phyloP scores from a whole-genome alignment of 768 basidiomycete species.

The Myochromella boudieri region DNA sequence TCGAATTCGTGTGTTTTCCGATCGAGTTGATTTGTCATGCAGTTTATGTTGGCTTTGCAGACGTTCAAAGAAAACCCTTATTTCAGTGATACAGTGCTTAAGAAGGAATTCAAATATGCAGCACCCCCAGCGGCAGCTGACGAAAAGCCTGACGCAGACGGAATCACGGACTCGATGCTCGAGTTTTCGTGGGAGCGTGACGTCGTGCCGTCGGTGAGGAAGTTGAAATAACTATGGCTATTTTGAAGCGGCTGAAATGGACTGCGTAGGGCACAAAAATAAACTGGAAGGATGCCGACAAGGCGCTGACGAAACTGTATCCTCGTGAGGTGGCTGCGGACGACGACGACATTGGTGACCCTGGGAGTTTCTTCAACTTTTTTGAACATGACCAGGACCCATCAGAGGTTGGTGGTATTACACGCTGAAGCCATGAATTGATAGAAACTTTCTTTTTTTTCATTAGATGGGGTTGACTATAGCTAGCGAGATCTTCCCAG shows the following conservation, averaged over 20 bases:
- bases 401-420: conserved; percentile 48
- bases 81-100: conserved; percentile 73
- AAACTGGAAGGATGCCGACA: conserved; percentile 77
- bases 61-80: conserved; percentile 86
- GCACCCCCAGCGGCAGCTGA: conserved; percentile 50
- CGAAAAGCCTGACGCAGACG: conserved; percentile 68
- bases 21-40: neutral
- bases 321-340: conserved; percentile 63
- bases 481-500: conserved; percentile 76
- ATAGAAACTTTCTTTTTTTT: neutral
- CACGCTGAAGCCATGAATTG: conserved; percentile 23
- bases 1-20: conserved; percentile 77
- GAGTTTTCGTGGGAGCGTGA: conserved; percentile 81
- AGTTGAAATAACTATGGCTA: conserved; percentile 1
- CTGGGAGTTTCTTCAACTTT: conserved; percentile 88
- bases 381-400: conserved; percentile 69
- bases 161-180: conserved; percentile 75
- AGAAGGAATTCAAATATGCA: conserved; percentile 78
- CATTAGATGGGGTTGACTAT: conserved; percentile 68
- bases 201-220: conserved; percentile 60
- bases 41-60: conserved; percentile 35
- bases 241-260: conserved; percentile 8
- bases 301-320: conserved; percentile 78
- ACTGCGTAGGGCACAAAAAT: conserved; percentile 60
- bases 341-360: conserved; percentile 64